phyloP scores from a whole-genome alignment of 805 yeast species.

The Starmerella sirachaensis region DNA sequence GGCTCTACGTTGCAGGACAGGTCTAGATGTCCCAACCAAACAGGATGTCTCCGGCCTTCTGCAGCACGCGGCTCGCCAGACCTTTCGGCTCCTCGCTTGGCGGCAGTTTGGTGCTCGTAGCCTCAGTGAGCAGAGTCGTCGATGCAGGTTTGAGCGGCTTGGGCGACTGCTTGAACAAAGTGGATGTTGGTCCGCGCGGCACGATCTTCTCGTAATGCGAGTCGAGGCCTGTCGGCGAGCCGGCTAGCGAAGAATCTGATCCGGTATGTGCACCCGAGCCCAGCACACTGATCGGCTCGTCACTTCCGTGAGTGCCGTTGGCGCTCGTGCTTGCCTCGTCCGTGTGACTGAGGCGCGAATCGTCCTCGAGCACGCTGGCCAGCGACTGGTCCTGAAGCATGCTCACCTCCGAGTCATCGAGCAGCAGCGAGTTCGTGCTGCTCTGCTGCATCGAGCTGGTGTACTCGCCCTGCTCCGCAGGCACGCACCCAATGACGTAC shows the following conservation, averaged over 20 bases:
- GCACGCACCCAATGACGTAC: conserved; percentile 50
- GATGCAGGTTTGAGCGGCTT: conserved; percentile 1
- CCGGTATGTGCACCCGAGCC: neutral
- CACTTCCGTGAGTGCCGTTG: neutral
- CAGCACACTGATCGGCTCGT: neutral
- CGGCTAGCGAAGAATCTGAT: neutral
- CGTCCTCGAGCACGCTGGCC: conserved; percentile 9
- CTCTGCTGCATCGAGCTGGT: conserved; percentile 9
- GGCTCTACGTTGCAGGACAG: no score
- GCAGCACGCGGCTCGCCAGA: neutral
- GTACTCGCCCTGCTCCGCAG: conserved; percentile 27
- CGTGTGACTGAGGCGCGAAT: neutral
- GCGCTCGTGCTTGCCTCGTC: conserved; percentile 1
- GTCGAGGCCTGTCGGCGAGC: neutral
- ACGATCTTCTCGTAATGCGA: conserved; percentile 3
- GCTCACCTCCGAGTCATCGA: conserved; percentile 19
- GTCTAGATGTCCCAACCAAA: conserved; percentile 45
- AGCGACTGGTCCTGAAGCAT: conserved; percentile 16
- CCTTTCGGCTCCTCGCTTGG: neutral
- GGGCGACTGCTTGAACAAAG: neutral
- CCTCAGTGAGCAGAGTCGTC: neutral
- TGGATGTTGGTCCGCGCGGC: conserved; percentile 6
- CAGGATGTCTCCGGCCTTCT: conserved; percentile 30
- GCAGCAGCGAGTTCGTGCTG: conserved; percentile 20
- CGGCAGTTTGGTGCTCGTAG: conserved; percentile 9